Evolutionary conservation across 805 yeast species (phyloP).

Genomic region (Priceomyces castillae): DNA sequence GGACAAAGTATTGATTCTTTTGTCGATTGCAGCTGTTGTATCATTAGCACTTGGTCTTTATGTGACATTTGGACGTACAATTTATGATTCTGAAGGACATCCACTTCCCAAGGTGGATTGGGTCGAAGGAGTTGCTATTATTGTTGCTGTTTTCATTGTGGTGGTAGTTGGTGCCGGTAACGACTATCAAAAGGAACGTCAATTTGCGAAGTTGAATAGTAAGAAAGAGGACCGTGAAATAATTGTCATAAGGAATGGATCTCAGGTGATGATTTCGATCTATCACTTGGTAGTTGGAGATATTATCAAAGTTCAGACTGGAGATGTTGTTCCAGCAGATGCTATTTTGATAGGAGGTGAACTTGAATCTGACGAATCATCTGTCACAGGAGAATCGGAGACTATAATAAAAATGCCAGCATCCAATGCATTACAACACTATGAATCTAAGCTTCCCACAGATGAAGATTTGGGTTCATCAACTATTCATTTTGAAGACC

Average conservation of each 20-base stretch:
- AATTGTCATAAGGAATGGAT: conserved; percentile 71
- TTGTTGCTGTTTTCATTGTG: conserved; percentile 86
- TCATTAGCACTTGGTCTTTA: conserved; percentile 89
- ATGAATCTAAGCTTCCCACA: conserved; percentile 22
- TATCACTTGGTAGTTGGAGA: conserved; percentile 86
- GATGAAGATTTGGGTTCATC: conserved; percentile 41
- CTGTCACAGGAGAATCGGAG: conserved; percentile 91
- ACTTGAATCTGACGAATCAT: conserved; percentile 87
- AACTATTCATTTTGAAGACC: conserved; percentile 55
- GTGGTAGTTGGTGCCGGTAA: conserved; percentile 93
- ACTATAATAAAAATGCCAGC: conserved; percentile 72
- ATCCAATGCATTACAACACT: conserved; percentile 33
- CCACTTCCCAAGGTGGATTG: conserved; percentile 85
- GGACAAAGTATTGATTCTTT: conserved; percentile 83
- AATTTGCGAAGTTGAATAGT: conserved; percentile 81
- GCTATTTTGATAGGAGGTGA: conserved; percentile 69
- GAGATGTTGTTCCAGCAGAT: conserved; percentile 92
- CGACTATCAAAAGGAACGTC: conserved; percentile 94
- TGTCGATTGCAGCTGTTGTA: conserved; percentile 82
- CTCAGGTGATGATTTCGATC: conserved; percentile 64
- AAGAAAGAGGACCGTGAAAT: conserved; percentile 83
- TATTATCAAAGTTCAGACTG: conserved; percentile 77
- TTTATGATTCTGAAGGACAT: conserved; percentile 74
- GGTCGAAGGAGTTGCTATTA: conserved; percentile 98
- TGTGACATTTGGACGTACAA: conserved; percentile 82